A percentile compares a stretch with the other conserved stretches of the same genome.
Evolutionary conservation across 2,329 filamentous ascomycete species (phyloP).

Genomic region (Cladophialophora bantiana): DNA sequence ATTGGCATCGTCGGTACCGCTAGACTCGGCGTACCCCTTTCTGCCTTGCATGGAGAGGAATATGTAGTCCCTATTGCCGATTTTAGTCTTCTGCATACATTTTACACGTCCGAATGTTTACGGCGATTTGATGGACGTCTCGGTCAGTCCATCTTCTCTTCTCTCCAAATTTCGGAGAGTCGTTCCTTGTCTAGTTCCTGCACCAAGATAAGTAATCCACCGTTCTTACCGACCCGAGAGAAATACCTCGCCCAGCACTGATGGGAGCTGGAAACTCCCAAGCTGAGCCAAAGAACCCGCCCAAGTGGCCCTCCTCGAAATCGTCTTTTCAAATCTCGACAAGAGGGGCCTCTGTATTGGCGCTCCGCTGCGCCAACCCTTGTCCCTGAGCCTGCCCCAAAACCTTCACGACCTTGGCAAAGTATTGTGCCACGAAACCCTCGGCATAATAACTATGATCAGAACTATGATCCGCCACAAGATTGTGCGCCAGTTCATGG

Average conservation of each 20-base stretch:
- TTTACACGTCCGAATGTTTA: background rate
- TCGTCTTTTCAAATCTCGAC: slow-evolving; percentile 22
- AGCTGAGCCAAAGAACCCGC: background rate
- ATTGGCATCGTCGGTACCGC: background rate
- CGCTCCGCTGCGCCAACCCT: background rate
- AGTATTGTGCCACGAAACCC: slow-evolving; percentile 42
- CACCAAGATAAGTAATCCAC: background rate
- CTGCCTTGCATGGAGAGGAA: background rate
- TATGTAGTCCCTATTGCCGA: background rate
- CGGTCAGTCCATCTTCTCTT: background rate
- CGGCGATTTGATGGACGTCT: background rate
- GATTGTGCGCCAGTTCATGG: slow-evolving; percentile 94
- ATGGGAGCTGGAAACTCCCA: background rate
- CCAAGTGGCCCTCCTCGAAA: background rate
- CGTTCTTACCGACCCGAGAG: background rate
- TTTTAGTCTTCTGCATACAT: background rate
- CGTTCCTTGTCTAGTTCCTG: background rate
- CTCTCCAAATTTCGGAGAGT: background rate
- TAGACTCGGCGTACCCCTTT: background rate
- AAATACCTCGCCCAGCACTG: background rate
- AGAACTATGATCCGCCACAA: slow-evolving; percentile 78
- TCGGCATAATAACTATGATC: slow-evolving; percentile 81
- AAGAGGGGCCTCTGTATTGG: slow-evolving; percentile 9
- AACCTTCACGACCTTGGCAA: slow-evolving; percentile 34
- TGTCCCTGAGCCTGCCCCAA: slow-evolving; percentile 22